Base-by-base conservation (phyloP, 2,329 filamentous ascomycete genomes). In the Trichoderma sp. region DNA sequence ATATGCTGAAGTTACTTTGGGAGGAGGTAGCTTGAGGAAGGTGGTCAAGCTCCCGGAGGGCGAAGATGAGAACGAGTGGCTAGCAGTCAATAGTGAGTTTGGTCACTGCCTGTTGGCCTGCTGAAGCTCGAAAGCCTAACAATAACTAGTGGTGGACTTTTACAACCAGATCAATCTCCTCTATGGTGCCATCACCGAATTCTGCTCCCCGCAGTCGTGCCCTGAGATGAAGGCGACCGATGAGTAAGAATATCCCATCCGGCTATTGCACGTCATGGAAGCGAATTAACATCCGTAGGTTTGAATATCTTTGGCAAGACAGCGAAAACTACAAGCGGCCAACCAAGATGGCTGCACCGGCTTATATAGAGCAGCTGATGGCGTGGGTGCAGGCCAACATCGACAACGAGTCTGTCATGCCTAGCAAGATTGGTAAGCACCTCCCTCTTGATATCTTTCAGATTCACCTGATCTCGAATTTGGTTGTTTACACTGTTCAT, bases 151-250 rank as follows among this genome's bases (percentile, higher is more conserved):
- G 84, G 96, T 99, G 84, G 96, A 99, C 82, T 99, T 99, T 82
- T 99, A 99, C 88, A 99, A 99, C 84, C 96, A 99, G 82, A 97
- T 99, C 85, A 99, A 99, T 83, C 88, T 99, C 43, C 90, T 99
- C 70, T 99, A 99, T 80, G 96, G 96, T 70, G 96, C 96, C 73
- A 99, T 99, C 79, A 99, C 96, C 70, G 96, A 99, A 79, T 99
- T 99, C 82, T 99, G 96, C 85, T 98, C 96, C 31, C 95, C 96
- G 37, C 92, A 96, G 79, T 94, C 94, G 73, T 99, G 96, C 80
- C 96, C 96, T 0, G 96, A 98, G 83, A 99, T 99, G 96, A 99
- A 99, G 82, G 96, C 96, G n/a, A 99, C 96, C 11, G 96, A 99
- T 83, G 96, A 99, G 91, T 96, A 86, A 73, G 88, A 40, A n/a